Evolutionary conservation across 1,139 yeast species (phyloP).

Genomic region (Yamadazyma siamensis): DNA sequence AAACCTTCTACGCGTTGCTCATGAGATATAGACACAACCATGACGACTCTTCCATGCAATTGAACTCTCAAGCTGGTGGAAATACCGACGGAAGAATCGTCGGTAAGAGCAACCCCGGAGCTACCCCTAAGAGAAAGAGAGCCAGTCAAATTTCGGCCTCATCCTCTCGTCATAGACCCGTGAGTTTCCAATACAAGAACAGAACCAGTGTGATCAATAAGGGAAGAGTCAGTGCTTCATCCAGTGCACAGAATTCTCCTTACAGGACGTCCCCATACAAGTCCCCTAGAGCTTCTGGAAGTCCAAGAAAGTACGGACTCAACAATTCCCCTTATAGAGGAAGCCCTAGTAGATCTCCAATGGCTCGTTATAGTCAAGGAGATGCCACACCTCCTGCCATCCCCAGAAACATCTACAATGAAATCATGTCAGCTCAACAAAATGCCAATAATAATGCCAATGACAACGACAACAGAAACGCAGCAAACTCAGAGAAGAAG

Average conservation of each 20-base stretch:
- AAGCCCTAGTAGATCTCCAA: constrained; percentile 22
- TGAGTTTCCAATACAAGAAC: constrained; percentile 47
- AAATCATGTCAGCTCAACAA: constrained; percentile 41
- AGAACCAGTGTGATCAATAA: constrained; percentile 22
- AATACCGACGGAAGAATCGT: constrained; percentile 20
- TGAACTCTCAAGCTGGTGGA: constrained; percentile 15
- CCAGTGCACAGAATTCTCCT: constrained; percentile 35
- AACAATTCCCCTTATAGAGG: constrained; percentile 18
- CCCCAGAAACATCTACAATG: constrained; percentile 47
- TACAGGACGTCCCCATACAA: constrained; percentile 19
- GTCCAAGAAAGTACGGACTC: constrained; percentile 11
- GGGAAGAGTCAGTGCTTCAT: constrained; percentile 27
- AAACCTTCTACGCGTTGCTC: constrained; percentile 69
- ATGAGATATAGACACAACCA: constrained; percentile 53
- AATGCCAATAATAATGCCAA: constrained; percentile 11
- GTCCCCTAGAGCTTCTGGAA: constrained; percentile 17
- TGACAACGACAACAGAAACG: constrained; percentile 11
- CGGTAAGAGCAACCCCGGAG: constrained; percentile 14
- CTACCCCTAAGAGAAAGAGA: constrained; percentile 40
- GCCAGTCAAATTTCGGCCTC: constrained; percentile 52
- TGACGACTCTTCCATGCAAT: constrained; percentile 20
- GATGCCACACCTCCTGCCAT: constrained; percentile 27
- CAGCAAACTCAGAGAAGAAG: too few species aligned
- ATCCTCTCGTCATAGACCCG: constrained; percentile 53
- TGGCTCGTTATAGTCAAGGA: constrained; percentile 3